These are phyloP conservation scores for Cokeromyces recurvatus DNA, from an alignment of 371 early-diverging fungal genomes.

Conservation along the genomic window DNA sequence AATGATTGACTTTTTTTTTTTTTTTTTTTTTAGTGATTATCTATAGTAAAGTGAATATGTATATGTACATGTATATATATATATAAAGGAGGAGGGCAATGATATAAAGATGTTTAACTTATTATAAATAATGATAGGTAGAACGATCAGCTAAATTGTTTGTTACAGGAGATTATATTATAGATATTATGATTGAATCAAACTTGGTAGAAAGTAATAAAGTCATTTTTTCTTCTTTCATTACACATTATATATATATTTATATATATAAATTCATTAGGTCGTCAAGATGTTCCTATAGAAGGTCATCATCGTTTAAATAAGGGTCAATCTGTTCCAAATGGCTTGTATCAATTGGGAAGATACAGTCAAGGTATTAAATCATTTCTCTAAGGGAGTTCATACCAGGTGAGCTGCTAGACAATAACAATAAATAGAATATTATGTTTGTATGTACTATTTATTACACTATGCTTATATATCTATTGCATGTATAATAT, in stretches of 20 bases:
- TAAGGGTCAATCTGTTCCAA: constrained; percentile 77
- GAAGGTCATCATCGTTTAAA: constrained; percentile 56
- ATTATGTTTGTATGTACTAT: no score
- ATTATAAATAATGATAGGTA: constrained; percentile 10
- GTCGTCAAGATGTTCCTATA: constrained; percentile 64
- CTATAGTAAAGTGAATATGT: no score
- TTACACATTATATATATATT: background rate
- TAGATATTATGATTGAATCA: constrained; percentile 85
- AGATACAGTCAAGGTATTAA: constrained; percentile 63
- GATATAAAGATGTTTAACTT: no score
- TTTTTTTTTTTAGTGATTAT: background rate
- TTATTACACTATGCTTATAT: no score
- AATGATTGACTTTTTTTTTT: constrained; percentile 57
- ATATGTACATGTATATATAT: no score
- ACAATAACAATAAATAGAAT: no score
- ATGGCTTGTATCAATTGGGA: constrained; percentile 82
- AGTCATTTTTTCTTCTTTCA: background rate
- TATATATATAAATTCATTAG: background rate
- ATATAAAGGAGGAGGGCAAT: no score
- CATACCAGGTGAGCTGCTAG: constrained; percentile 54
- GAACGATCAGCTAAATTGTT: constrained; percentile 36
- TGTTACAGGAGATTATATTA: constrained; percentile 55
- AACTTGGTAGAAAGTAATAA: constrained; percentile 61
- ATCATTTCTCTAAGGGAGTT: constrained; percentile 63
- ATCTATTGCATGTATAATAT: no score